These are phyloP conservation scores for Saccharomycopsis fermentans DNA, from an alignment of 805 yeast species.

Conservation along the genomic window DNA sequence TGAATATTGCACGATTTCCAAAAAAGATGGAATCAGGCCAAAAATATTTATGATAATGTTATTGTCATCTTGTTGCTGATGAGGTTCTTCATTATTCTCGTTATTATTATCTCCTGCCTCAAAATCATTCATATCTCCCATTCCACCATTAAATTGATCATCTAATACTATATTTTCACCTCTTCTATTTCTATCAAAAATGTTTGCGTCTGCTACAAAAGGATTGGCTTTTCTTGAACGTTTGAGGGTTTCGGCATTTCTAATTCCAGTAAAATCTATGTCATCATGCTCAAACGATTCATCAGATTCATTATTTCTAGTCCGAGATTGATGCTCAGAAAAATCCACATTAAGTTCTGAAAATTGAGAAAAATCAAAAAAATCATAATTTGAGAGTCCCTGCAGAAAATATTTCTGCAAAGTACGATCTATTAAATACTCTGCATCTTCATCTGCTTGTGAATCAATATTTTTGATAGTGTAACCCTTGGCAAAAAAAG, in stretches of 20 bases:
- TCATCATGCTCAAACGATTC: background rate
- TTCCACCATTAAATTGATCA: background rate
- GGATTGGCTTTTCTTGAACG: background rate
- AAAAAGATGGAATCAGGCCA: background rate
- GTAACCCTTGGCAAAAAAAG: background rate
- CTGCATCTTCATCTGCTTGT: background rate
- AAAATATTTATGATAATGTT: background rate
- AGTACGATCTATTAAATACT: background rate
- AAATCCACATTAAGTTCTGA: background rate
- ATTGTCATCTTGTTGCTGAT: background rate
- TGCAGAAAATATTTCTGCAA: background rate
- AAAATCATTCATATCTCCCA: background rate
- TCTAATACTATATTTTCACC: background rate
- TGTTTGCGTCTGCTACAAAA: background rate
- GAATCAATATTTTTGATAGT: background rate
- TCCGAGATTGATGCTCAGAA: background rate
- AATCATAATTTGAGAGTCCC: background rate
- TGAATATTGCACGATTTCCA: background rate
- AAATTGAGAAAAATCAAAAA: background rate
- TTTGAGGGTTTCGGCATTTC: background rate
- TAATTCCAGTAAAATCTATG: background rate
- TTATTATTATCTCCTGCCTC: background rate
- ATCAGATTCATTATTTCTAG: background rate
- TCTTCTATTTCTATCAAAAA: too few relatives aligned
- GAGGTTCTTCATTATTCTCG: background rate